phyloP scores from a whole-genome alignment of 1,284 basidiomycete genomes.

The Stygiomarasmius scandens region DNA sequence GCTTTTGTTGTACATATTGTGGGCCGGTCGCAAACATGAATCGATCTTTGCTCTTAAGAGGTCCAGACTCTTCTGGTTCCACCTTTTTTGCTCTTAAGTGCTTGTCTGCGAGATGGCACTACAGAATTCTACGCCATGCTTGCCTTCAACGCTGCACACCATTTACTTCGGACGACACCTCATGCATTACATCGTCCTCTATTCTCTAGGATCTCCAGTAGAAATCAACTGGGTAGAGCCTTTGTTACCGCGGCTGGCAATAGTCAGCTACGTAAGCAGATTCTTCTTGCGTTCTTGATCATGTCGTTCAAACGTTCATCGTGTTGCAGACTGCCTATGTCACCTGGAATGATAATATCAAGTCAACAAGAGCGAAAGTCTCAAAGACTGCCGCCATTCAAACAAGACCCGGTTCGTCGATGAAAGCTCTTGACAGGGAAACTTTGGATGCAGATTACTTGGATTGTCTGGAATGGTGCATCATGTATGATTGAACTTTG shows the following conservation, averaged over 20 bases:
- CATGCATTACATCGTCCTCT: neutral
- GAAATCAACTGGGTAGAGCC: neutral
- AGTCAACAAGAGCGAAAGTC: neutral
- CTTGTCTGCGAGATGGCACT: neutral
- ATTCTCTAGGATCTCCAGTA: neutral
- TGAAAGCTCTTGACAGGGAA: neutral
- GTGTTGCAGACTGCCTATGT: slow-evolving; percentile 5
- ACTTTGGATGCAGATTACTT: slow-evolving; percentile 7
- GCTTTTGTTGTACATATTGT: neutral
- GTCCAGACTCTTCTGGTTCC: neutral
- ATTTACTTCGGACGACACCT: neutral
- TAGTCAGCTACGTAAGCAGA: slow-evolving; percentile 9
- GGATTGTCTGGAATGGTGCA: slow-evolving; percentile 10
- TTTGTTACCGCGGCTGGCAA: slow-evolving; percentile 2
- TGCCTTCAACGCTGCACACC: neutral
- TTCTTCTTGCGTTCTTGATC: neutral
- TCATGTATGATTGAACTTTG: slow-evolving; percentile 1
- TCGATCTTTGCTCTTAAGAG: neutral
- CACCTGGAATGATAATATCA: neutral
- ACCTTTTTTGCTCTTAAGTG: neutral
- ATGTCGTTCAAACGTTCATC: neutral
- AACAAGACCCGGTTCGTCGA: neutral
- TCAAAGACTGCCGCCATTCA: neutral
- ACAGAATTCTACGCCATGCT: neutral
- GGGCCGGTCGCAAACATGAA: neutral